Percentiles rank a stretch among this genome's conserved stretches.
These are phyloP conservation scores for Thelonectria rubi DNA, from an alignment of 2,329 filamentous ascomycete genomes.

Conservation along the genomic window DNA sequence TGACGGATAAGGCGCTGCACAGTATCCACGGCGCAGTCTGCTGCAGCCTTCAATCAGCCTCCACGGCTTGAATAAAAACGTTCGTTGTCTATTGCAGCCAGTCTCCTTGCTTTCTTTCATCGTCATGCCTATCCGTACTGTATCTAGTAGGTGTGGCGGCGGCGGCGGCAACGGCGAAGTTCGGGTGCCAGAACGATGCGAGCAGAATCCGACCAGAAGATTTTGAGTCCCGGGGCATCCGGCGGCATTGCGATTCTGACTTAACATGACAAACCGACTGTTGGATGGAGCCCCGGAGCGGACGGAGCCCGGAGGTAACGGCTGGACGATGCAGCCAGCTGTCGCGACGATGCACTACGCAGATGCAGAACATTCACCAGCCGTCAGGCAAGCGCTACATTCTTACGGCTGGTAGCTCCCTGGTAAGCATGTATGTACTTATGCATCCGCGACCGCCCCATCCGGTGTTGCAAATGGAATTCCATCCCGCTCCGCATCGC, in stretches of 20 bases:
- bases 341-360: background rate
- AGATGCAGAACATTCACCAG: background rate
- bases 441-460: background rate
- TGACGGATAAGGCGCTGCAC: background rate
- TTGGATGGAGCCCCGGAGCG: conserved; percentile 2
- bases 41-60: too few relatives aligned
- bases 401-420: background rate
- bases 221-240: conserved; percentile 40
- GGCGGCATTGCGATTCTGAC: conserved; percentile 16
- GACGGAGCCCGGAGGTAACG: conserved; percentile 20
- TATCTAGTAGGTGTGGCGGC: conserved; percentile 29
- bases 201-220: conserved; percentile 26
- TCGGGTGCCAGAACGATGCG: conserved; percentile 10
- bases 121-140: too few relatives aligned
- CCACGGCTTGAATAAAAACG: too few relatives aligned
- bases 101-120: too few relatives aligned
- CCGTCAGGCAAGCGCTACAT: too few relatives aligned
- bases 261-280: conserved; percentile 1
- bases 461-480: background rate
- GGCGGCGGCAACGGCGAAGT: conserved; percentile 20
- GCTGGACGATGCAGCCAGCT: conserved; percentile 3
- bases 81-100: too few relatives aligned
- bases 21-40: too few relatives aligned
- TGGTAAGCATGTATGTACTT: background rate
- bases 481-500: background rate